Conservation (phyloP, 179 eudicot species). For the Heliamphora pulchella region DNA sequence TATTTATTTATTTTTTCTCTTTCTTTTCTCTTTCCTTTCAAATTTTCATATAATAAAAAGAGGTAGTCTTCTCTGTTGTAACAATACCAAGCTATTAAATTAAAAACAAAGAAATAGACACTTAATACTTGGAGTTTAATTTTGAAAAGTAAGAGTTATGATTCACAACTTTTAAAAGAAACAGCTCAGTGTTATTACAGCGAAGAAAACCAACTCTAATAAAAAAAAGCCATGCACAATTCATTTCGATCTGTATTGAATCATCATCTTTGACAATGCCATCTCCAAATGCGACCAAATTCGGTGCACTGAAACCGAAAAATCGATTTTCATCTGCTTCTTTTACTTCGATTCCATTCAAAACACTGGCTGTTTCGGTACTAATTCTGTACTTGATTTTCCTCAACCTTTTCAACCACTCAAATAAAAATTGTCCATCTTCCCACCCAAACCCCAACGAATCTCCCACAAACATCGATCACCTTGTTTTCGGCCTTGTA, state of each 20-base stretch:
- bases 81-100: too few relatives aligned
- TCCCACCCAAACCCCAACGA: background rate
- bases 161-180: too few relatives aligned
- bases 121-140: too few relatives aligned
- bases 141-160: too few relatives aligned
- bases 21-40: too few relatives aligned
- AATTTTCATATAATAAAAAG: too few relatives aligned
- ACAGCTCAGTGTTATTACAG: too few relatives aligned
- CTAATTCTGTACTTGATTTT: conserved; percentile 6
- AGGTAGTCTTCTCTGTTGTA: too few relatives aligned
- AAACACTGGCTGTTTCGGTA: conserved; percentile 8
- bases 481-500: conserved; percentile 45
- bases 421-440: background rate
- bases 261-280: background rate
- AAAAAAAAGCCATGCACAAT: too few relatives aligned
- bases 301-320: background rate
- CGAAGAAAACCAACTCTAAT: too few relatives aligned
- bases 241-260: background rate
- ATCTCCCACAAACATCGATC: conserved; percentile 35
- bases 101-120: too few relatives aligned
- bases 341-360: background rate
- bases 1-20: too few relatives aligned
- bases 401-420: conserved; percentile 2
- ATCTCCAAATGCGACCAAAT: background rate
- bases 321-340: background rate